A percentile compares a stretch with the other conserved stretches of the same genome.
These are phyloP conservation scores for Scortechinia acanthostroma DNA, from an alignment of 2,329 filamentous ascomycete genomes.

Conservation along the genomic window DNA sequence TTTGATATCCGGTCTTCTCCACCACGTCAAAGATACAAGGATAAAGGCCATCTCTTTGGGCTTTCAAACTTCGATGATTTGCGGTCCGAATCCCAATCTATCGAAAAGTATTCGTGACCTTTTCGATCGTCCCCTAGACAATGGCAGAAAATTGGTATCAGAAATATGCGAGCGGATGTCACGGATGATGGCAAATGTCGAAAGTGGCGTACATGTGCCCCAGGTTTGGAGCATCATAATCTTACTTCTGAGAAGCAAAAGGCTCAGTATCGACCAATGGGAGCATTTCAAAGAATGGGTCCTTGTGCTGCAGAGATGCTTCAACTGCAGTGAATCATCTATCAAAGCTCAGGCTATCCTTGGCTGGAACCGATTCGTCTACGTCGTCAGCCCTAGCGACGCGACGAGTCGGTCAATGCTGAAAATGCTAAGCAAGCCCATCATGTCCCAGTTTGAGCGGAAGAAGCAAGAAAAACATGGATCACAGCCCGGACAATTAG, in stretches of 20 bases:
- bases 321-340: not conserved
- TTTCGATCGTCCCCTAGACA: not conserved
- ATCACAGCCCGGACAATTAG: not conserved
- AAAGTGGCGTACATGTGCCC: not conserved
- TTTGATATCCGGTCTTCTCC: not conserved
- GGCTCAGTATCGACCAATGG: not conserved
- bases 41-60: not conserved
- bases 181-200: not conserved
- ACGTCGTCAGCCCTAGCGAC: not conserved
- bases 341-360: not conserved
- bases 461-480: not conserved
- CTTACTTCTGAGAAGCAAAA: not conserved
- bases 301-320: not conserved
- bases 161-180: not conserved
- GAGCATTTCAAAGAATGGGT: constrained; percentile 3
- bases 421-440: not conserved
- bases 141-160: not conserved
- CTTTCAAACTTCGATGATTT: not conserved
- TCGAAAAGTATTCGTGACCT: not conserved
- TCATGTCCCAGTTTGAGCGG: not conserved
- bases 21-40: not conserved
- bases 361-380: constrained; percentile 1
- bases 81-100: not conserved
- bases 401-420: not conserved
- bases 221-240: not conserved